Percentiles rank a stretch among this genome's conserved stretches.
Evolutionary conservation across 2,329 filamentous ascomycete species (phyloP).

Genomic region (Trichoderma gracile): DNA sequence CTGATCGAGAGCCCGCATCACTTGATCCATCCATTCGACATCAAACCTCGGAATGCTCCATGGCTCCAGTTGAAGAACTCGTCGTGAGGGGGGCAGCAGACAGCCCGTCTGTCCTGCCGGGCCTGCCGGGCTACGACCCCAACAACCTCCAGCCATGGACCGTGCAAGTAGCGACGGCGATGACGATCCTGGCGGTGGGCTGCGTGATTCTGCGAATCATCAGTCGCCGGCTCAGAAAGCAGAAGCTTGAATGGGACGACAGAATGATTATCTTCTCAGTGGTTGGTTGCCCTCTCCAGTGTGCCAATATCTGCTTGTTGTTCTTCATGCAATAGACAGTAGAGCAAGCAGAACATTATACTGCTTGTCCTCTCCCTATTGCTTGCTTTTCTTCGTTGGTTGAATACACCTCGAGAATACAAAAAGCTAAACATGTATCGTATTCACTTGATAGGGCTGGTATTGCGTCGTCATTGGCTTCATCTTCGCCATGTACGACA

Average conservation of each 20-base stretch:
- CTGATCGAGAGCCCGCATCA: too few relatives aligned
- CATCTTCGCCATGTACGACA: conserved; percentile 49
- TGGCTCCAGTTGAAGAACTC: conserved; percentile 14
- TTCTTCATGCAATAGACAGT: too few relatives aligned
- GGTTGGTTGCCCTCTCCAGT: conserved; percentile 35
- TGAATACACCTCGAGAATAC: too few relatives aligned
- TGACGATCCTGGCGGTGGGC: conserved; percentile 45
- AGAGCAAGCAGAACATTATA: too few relatives aligned
- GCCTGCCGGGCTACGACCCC: conserved; percentile 32
- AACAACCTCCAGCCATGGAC: conserved; percentile 46
- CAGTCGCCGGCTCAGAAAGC: conserved; percentile 44
- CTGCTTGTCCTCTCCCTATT: too few relatives aligned
- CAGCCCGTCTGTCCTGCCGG: conserved; percentile 23
- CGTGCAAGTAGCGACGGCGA: conserved; percentile 40
- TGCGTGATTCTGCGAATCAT: conserved; percentile 43
- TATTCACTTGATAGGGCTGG: conserved; percentile 38
- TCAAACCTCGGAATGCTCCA: conserved; percentile 12
- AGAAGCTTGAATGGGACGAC: conserved; percentile 52
- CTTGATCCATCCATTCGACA: neutral
- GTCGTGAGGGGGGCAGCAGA: neutral
- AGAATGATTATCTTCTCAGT: conserved; percentile 50
- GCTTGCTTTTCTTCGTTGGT: too few relatives aligned
- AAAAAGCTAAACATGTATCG: neutral
- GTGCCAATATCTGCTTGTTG: too few relatives aligned
- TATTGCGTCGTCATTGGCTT: conserved; percentile 47